Percentiles rank a stretch among this genome's conserved stretches.
Evolutionary conservation across 83 land plant species (phyloP).

Genomic region (Picea abies): DNA sequence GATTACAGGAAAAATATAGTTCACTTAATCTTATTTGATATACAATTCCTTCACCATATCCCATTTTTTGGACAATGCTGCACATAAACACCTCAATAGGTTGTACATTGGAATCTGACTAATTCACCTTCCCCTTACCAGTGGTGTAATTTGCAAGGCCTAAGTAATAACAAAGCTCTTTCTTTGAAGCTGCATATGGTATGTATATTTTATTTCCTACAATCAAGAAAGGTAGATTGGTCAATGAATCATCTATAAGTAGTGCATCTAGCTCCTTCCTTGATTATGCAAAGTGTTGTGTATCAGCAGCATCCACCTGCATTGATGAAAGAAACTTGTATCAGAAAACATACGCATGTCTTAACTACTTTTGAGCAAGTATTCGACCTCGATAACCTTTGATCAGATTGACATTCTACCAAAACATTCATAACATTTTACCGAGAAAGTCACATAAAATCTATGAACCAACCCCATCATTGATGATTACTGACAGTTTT

Average conservation of each 20-base stretch:
- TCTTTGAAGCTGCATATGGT: slow-evolving; percentile 50
- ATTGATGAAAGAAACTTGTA: no score
- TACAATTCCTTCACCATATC: slow-evolving; percentile 56
- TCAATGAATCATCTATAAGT: slow-evolving; percentile 40
- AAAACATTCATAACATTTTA: no score
- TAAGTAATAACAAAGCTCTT: slow-evolving; percentile 34
- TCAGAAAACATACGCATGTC: background rate
- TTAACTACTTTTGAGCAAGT: background rate
- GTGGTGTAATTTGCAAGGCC: slow-evolving; percentile 55
- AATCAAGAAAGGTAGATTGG: background rate
- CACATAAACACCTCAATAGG: no score
- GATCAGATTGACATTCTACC: no score
- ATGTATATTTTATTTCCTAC: no score
- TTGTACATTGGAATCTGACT: background rate
- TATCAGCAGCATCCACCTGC: slow-evolving; percentile 41
- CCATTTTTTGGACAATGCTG: slow-evolving; percentile 30
- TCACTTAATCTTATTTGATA: no score
- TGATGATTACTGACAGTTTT: no score
- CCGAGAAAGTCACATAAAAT: no score
- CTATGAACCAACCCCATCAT: no score
- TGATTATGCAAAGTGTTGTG: slow-evolving; percentile 49
- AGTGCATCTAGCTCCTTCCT: slow-evolving; percentile 54
- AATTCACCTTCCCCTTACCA: slow-evolving; percentile 58
- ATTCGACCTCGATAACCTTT: no score
- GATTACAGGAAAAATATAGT: no score